These are phyloP conservation scores for Amaranthus palmeri DNA, from an alignment of 148 eudicot species.

Conservation along the genomic window DNA sequence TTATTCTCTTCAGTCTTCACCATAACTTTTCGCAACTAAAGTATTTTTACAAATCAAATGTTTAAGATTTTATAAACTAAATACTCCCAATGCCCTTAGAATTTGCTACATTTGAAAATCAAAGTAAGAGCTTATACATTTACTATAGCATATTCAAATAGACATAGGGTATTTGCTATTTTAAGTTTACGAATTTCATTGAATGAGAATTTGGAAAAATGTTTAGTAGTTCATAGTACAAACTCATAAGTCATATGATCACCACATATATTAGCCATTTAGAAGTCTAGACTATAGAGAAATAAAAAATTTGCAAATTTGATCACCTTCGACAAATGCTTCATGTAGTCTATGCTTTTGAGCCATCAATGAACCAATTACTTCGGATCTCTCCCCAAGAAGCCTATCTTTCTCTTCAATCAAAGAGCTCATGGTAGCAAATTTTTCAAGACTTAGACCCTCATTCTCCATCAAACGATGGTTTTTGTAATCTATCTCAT, in stretches of 20 bases:
- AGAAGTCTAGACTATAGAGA: background rate
- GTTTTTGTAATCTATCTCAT: conserved; percentile 30
- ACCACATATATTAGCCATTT: background rate
- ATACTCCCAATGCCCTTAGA: too few species aligned
- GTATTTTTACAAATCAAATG: too few species aligned
- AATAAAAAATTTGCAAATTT: background rate
- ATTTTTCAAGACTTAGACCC: conserved; percentile 22
- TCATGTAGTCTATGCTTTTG: conserved; percentile 21
- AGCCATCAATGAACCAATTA: conserved; percentile 26
- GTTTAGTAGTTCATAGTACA: background rate
- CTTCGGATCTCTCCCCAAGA: conserved; percentile 25
- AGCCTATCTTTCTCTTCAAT: conserved; percentile 30
- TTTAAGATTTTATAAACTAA: too few species aligned
- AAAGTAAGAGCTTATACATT: too few species aligned
- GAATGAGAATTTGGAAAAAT: background rate
- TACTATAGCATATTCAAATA: too few species aligned
- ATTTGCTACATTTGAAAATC: too few species aligned
- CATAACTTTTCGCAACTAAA: too few species aligned
- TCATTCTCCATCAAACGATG: conserved; percentile 26
- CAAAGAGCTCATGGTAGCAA: conserved; percentile 18
- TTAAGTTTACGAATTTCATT: too few species aligned
- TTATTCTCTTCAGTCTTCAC: background rate
- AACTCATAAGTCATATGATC: background rate
- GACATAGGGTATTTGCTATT: too few species aligned
- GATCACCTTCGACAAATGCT: conserved; percentile 22